phyloP scores from a whole-genome alignment of 345 rosid genomes.

The Lepidium didymum region DNA sequence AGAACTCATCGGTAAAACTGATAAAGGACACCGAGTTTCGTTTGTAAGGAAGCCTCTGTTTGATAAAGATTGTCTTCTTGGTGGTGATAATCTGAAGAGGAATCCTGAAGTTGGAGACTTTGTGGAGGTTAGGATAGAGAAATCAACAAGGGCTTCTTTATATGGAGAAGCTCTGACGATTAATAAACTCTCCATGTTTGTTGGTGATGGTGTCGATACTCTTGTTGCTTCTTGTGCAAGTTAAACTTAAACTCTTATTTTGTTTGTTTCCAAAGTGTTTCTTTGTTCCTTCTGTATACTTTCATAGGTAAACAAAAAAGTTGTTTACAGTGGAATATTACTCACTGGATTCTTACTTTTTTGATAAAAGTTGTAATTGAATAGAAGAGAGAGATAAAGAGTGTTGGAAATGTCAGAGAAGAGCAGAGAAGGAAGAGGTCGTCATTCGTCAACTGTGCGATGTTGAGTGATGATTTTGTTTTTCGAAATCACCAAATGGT shows the following conservation, averaged over 20 bases:
- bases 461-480: not conserved
- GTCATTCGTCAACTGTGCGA: not conserved
- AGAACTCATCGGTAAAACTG: constrained; percentile 82
- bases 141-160: constrained; percentile 67
- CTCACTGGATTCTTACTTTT: too few relatives aligned
- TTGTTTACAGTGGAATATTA: not conserved
- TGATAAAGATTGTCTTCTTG: constrained; percentile 23
- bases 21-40: constrained; percentile 72
- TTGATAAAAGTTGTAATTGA: not conserved
- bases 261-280: not conserved
- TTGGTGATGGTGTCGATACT: constrained; percentile 33
- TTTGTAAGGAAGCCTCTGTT: constrained; percentile 44
- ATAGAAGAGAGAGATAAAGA: not conserved
- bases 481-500: not conserved
- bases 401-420: not conserved
- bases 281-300: not conserved
- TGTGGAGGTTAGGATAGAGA: constrained; percentile 61
- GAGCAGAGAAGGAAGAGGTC: not conserved
- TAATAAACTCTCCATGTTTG: constrained; percentile 60
- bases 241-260: constrained; percentile 17
- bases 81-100: constrained; percentile 18
- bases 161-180: constrained; percentile 72
- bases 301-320: not conserved
- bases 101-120: constrained; percentile 66
- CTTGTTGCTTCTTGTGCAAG: constrained; percentile 41